Evolutionary conservation across 176 grass and related monocot genomes (phyloP).

Genomic region (Poa pratensis): DNA sequence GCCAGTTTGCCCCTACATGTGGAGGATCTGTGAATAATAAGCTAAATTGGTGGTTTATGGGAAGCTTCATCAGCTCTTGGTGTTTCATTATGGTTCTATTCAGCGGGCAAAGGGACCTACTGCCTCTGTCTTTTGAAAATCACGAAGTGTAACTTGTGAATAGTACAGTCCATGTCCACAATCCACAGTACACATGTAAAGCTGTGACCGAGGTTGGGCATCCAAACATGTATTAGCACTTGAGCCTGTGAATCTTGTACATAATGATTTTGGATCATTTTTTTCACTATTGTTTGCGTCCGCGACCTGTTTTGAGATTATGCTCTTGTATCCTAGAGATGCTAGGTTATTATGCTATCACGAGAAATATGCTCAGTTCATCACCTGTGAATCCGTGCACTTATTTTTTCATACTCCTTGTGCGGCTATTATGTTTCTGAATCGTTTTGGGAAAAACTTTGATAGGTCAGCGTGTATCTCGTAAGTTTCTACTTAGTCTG

Average conservation of each 20-base stretch:
- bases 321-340: not conserved
- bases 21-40: slow-evolving; percentile 40
- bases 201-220: not conserved
- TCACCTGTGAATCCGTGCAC: not conserved
- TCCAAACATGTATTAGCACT: not conserved
- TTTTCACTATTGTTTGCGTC: not conserved
- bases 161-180: not conserved
- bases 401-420: not conserved
- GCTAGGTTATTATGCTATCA: not conserved
- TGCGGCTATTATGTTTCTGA: not conserved
- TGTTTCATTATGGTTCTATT: not conserved
- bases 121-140: slow-evolving; percentile 13
- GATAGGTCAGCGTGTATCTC: not conserved
- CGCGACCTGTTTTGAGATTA: not conserved
- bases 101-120: not conserved
- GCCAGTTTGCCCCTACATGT: slow-evolving; percentile 28
- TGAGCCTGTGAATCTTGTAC: slow-evolving; percentile 18
- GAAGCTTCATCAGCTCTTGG: slow-evolving; percentile 29
- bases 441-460: not conserved
- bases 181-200: not conserved
- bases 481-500: not conserved
- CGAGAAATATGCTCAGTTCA: not conserved
- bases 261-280: not conserved
- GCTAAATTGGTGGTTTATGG: slow-evolving; percentile 18
- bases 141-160: slow-evolving; percentile 28